Base-by-base conservation (phyloP, 2,329 filamentous ascomycete genomes). In the Laburnicola sp. region DNA sequence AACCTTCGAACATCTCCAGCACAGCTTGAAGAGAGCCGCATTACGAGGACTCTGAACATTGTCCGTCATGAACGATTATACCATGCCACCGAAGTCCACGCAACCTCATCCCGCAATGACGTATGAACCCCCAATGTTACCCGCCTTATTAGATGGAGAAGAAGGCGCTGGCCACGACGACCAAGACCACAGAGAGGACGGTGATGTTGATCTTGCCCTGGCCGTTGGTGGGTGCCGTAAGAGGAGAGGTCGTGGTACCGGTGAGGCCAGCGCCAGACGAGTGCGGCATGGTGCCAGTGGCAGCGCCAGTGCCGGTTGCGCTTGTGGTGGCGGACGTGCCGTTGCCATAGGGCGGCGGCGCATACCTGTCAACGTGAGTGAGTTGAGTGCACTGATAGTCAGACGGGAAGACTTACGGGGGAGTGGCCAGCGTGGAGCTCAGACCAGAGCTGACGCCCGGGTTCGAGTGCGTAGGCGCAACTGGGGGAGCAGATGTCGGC, bases 161-260 rank as follows among this genome's bases (percentile, higher is more conserved):
- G 26, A 45, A 37, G 25, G 25, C 26, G 8, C 34, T 23, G n/a
- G 30, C 43, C 7, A 37, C 27, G 7, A n/a, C 43, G 10, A 37
- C 25, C n/a, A 45, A 6, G 25, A 16, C 43, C n/a, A 37, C 4
- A n/a, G 34, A 32, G 43, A 37, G n/a, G 11, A 32, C 26, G 26
- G 30, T 38, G 16, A 37, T 23, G n/a, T n/a, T 31, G n/a, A 30
- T 38, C 25, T 30, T 45, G 32, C 34, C 43, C 11, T 8, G 10
- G 9, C 43, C 43, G 25, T 27, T 37, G 32, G 43, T 45, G 43
- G 32, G 43, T 22, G 34, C 32, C 43, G 32, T 27, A 2, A 37
- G n/a, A 31, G 43, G 26, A 30, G 43, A 25, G 9, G 34, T 28
- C 11, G 30, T 26, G 7, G 43, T 30, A 25, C 32, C 23, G 8